Evolutionary conservation across 768 basidiomycete genomes (phyloP).

Genomic region (Rhizopogon vesiculosus): DNA sequence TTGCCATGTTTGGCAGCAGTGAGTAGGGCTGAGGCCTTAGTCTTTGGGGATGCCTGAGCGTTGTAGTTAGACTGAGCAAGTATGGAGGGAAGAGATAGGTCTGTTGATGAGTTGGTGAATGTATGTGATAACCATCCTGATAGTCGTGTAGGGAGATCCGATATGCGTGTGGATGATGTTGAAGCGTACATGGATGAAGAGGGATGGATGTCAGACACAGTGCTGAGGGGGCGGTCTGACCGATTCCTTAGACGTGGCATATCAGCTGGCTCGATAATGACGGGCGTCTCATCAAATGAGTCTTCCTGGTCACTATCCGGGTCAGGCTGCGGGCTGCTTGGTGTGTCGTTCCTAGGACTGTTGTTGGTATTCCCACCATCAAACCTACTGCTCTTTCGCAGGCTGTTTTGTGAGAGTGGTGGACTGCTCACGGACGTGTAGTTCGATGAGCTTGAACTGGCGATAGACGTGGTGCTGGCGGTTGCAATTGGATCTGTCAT

Average conservation of each 20-base stretch:
- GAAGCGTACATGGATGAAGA: slow-evolving; percentile 42
- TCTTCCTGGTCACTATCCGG: slow-evolving; percentile 29
- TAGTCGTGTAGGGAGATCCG: slow-evolving; percentile 70
- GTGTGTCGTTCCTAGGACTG: slow-evolving; percentile 16
- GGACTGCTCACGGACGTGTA: slow-evolving; percentile 24
- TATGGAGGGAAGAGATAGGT: slow-evolving; percentile 62
- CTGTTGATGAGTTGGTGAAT: slow-evolving; percentile 66
- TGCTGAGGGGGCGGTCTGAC: slow-evolving; percentile 50
- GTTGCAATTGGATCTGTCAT: slow-evolving; percentile 34
- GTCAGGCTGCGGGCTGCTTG: slow-evolving; percentile 8
- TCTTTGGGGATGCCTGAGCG: slow-evolving; percentile 31
- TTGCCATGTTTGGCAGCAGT: slow-evolving; percentile 71
- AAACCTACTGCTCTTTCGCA: slow-evolving; percentile 32
- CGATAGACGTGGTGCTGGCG: slow-evolving; percentile 30
- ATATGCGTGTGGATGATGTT: slow-evolving; percentile 46
- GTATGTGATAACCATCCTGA: slow-evolving; percentile 82
- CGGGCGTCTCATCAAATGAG: slow-evolving; percentile 48
- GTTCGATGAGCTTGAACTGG: slow-evolving; percentile 38
- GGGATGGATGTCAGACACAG: slow-evolving; percentile 38
- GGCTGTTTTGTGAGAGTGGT: slow-evolving; percentile 23
- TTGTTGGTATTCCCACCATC: slow-evolving; percentile 16
- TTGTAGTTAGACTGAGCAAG: slow-evolving; percentile 43
- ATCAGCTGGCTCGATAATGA: slow-evolving; percentile 60
- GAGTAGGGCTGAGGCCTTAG: slow-evolving; percentile 48
- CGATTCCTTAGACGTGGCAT: slow-evolving; percentile 52